Conservation (phyloP, 495 filamentous ascomycete genomes). For the Viridothelium virens region DNA sequence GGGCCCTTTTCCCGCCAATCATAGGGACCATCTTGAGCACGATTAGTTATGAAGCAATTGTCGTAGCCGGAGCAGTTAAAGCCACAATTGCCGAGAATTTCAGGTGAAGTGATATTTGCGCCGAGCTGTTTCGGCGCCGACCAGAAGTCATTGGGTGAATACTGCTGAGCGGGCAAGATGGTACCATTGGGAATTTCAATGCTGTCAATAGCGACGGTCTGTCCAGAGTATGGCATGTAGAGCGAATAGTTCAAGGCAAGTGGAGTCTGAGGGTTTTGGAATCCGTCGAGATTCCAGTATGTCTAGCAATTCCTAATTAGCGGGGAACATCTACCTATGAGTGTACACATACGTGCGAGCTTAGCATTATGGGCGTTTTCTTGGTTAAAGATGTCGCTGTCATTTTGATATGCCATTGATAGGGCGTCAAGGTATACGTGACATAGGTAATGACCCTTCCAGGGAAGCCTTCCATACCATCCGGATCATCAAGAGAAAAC, state of each 20-base stretch:
- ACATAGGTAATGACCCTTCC: constrained; percentile 72
- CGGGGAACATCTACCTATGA: neutral
- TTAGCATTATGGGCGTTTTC: constrained; percentile 59
- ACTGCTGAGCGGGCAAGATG: constrained; percentile 49
- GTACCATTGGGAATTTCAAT: constrained; percentile 74
- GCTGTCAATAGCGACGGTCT: constrained; percentile 62
- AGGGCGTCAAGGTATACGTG: constrained; percentile 52
- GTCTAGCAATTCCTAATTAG: constrained; percentile 46
- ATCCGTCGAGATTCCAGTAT: constrained; percentile 88
- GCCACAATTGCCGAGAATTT: constrained; percentile 45
- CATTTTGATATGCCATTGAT: constrained; percentile 37
- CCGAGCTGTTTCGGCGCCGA: constrained; percentile 67
- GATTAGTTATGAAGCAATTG: constrained; percentile 34
- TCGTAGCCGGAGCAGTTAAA: constrained; percentile 67
- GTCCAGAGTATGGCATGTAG: constrained; percentile 61
- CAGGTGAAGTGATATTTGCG: constrained; percentile 51
- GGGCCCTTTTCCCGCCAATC: constrained; percentile 51
- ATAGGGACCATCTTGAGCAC: constrained; percentile 27
- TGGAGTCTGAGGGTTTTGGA: constrained; percentile 47
- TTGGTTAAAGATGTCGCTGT: constrained; percentile 32
- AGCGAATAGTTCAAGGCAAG: constrained; percentile 62
- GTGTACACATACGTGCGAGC: constrained; percentile 29
- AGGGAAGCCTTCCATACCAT: constrained; percentile 68
- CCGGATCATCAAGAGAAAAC: constrained; percentile 64
- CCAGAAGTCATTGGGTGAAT: constrained; percentile 65